A percentile compares a stretch with the other conserved stretches of the same genome.
phyloP scores from a whole-genome alignment of 345 rosid species.

The Corchorus capsularis region DNA sequence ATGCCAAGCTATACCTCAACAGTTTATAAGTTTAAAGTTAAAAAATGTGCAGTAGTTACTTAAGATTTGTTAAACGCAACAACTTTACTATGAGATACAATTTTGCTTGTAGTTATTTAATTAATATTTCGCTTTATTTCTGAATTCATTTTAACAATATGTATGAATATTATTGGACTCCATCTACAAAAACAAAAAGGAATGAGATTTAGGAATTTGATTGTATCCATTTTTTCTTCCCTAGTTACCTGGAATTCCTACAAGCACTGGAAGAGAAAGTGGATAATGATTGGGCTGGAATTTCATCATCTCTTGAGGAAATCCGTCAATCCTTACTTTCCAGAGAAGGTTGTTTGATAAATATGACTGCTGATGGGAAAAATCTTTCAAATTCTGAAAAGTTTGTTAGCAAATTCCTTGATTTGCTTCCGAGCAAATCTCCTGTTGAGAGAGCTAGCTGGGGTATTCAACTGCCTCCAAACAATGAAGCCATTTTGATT shows the following conservation, averaged over 20 bases:
- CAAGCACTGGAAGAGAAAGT: slow-evolving; percentile 79
- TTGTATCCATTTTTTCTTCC: neutral
- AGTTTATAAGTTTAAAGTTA: neutral
- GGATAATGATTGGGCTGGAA: slow-evolving; percentile 85
- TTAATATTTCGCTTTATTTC: neutral
- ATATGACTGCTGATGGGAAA: slow-evolving; percentile 87
- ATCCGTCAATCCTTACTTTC: slow-evolving; percentile 79
- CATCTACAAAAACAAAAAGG: neutral
- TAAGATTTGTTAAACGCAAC: slow-evolving; percentile 11
- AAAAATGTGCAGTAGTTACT: neutral
- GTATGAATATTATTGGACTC: neutral
- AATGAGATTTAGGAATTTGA: neutral
- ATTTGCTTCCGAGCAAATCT: slow-evolving; percentile 75
- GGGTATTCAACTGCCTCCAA: slow-evolving; percentile 60
- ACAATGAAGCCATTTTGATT: slow-evolving; percentile 87
- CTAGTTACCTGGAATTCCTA: slow-evolving; percentile 83
- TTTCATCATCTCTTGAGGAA: slow-evolving; percentile 89
- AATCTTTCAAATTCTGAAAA: slow-evolving; percentile 60
- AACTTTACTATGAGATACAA: neutral
- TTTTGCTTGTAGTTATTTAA: neutral
- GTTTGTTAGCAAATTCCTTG: slow-evolving; percentile 72
- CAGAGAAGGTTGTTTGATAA: slow-evolving; percentile 74
- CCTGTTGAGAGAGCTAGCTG: slow-evolving; percentile 46
- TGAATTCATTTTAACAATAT: neutral
- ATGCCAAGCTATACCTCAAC: neutral